Evolutionary conservation across 2,329 filamentous ascomycete species (phyloP).

Genomic region (Phoma sp.): DNA sequence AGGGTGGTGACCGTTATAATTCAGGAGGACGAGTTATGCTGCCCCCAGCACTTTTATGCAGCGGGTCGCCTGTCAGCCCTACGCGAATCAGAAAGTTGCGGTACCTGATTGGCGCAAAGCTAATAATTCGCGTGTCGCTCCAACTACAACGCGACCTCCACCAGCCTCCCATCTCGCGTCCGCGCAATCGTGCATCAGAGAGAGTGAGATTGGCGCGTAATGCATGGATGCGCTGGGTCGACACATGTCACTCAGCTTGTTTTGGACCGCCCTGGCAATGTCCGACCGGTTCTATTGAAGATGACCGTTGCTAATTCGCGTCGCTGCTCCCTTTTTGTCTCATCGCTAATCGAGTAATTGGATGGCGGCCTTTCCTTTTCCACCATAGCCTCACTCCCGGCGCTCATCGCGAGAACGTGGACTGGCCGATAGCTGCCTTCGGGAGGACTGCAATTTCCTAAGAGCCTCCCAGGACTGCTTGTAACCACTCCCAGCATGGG

Average conservation of each 20-base stretch:
- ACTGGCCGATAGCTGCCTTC: constrained; percentile 21
- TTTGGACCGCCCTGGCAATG: constrained; percentile 4
- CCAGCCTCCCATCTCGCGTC: constrained; percentile 8
- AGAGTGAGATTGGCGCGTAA: constrained; percentile 9
- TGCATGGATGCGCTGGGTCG: constrained; percentile 20
- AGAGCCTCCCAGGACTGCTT: constrained; percentile 21
- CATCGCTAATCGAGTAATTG: constrained; percentile 21
- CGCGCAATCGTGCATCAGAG: constrained; percentile 12
- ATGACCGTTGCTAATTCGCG: constrained; percentile 12
- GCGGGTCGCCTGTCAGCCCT: constrained; percentile 17
- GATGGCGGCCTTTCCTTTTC: constrained; percentile 18
- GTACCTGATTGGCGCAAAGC: constrained; percentile 12
- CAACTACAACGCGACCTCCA: constrained; percentile 9
- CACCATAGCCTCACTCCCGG: constrained; percentile 20
- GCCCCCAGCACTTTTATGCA: constrained; percentile 11
- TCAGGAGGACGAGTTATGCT: constrained; percentile 20
- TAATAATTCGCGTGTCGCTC: constrained; percentile 16
- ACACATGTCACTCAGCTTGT: constrained; percentile 6
- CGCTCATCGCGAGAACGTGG: constrained; percentile 17
- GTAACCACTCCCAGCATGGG: constrained; percentile 32
- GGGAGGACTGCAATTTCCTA: constrained; percentile 42
- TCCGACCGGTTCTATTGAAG: constrained; percentile 2
- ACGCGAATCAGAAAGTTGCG: constrained; percentile 7
- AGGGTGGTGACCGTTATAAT: constrained; percentile 11
- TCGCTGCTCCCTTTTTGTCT: constrained; percentile 28